A percentile compares a stretch with the other conserved stretches of the same genome.
phyloP scores from a whole-genome alignment of 2,329 filamentous ascomycete species.

The Colletotrichum sp. region DNA sequence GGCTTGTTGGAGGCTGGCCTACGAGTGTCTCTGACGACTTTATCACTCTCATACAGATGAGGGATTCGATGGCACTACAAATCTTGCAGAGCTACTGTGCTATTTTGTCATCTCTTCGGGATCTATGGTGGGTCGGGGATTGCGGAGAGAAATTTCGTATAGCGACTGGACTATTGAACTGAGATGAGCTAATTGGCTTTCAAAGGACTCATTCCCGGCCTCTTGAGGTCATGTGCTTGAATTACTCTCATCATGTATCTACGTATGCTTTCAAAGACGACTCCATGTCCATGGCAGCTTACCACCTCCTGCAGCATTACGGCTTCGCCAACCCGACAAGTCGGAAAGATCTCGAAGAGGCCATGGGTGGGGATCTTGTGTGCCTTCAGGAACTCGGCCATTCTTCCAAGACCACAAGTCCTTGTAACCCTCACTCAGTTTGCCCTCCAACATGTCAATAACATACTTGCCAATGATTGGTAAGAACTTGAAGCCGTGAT shows the following conservation, averaged over 20 bases:
- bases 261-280: slow-evolving; percentile 5
- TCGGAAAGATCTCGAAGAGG: slow-evolving; percentile 24
- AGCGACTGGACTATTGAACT: not conserved
- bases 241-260: not conserved
- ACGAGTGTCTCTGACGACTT: not conserved
- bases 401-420: slow-evolving; percentile 41
- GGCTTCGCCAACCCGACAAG: slow-evolving; percentile 24
- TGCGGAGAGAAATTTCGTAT: not conserved
- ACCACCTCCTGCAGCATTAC: slow-evolving; percentile 15
- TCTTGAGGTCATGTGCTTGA: accelerated
- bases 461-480: slow-evolving; percentile 58
- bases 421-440: slow-evolving; percentile 41
- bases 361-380: slow-evolving; percentile 25
- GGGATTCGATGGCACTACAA: not conserved
- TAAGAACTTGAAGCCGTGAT: slow-evolving; percentile 60
- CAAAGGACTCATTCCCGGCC: not conserved
- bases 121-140: not conserved
- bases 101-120: not conserved
- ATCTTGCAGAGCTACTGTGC: not conserved
- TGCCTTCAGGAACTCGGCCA: slow-evolving; percentile 20
- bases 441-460: slow-evolving; percentile 48
- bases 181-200: not conserved
- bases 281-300: slow-evolving; percentile 28
- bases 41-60: not conserved
- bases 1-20: not conserved